Percentiles rank a stretch among this genome's conserved stretches.
phyloP scores from a whole-genome alignment of 768 basidiomycete species.

The Termitomyces bulborhizus region DNA sequence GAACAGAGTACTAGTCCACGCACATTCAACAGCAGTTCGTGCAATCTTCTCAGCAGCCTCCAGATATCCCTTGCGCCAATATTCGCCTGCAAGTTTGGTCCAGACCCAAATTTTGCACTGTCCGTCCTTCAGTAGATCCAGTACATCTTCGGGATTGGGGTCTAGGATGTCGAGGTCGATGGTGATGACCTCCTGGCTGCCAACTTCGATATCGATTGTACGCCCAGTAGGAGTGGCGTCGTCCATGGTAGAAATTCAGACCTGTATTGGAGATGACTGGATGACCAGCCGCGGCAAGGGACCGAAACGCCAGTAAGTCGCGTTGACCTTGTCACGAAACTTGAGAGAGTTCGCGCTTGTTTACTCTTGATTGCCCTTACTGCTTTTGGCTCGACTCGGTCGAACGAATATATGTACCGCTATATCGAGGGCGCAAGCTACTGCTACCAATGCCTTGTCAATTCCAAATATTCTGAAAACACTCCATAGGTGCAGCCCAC shows the following conservation, averaged over 20 bases:
- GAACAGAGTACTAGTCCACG: not conserved
- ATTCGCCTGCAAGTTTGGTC: constrained; percentile 82
- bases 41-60: constrained; percentile 77
- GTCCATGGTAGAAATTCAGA: constrained; percentile 23
- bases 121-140: constrained; percentile 66
- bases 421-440: too few relatives aligned
- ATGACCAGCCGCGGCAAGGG: not conserved
- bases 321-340: not conserved
- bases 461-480: not conserved
- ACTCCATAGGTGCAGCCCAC: not conserved
- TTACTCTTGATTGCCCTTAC: constrained; percentile 8
- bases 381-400: too few relatives aligned
- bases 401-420: too few relatives aligned
- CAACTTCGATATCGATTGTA: constrained; percentile 72
- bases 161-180: constrained; percentile 88
- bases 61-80: constrained; percentile 74
- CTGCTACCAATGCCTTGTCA: not conserved
- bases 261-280: not conserved
- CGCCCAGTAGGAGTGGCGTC: constrained; percentile 31
- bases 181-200: constrained; percentile 80
- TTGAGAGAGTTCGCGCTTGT: constrained; percentile 4
- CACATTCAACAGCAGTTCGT: constrained; percentile 59
- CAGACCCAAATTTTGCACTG: constrained; percentile 70
- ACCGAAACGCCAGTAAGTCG: not conserved
- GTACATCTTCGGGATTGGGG: constrained; percentile 67